A percentile compares a stretch with the other conserved stretches of the same genome.
Conservation (phyloP, 1,284 basidiomycete species). For the Rhodofomes roseus region DNA sequence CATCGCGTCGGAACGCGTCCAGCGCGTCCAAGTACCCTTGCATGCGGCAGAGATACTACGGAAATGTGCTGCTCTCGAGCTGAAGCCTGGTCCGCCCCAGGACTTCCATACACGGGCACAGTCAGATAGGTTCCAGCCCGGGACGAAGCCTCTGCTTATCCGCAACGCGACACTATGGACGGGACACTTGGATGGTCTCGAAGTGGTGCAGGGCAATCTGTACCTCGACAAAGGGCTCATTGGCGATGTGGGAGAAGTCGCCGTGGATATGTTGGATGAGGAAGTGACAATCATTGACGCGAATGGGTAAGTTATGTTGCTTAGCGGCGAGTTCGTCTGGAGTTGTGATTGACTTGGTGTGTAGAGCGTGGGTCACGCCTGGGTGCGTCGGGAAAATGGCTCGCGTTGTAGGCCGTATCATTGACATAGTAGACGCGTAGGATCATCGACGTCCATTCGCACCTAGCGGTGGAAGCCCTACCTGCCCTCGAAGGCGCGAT, state of each 20-base stretch:
- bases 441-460: conserved; percentile 21
- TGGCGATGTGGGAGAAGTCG: conserved; percentile 43
- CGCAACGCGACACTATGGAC: conserved; percentile 67
- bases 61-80: conserved; percentile 22
- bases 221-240: conserved; percentile 54
- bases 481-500: conserved; percentile 21
- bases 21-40: conserved; percentile 9
- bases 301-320: conserved; percentile 10
- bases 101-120: conserved; percentile 37
- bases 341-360: too few relatives aligned
- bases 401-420: not conserved
- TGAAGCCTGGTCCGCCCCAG: conserved; percentile 34
- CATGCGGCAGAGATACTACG: conserved; percentile 17
- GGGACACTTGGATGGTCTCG: conserved; percentile 47
- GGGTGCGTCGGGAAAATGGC: conserved; percentile 6
- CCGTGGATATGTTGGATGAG: conserved; percentile 16
- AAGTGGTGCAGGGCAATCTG: conserved; percentile 48
- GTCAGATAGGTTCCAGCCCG: conserved; percentile 50
- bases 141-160: conserved; percentile 38
- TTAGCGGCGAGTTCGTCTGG: too few relatives aligned
- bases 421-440: conserved; percentile 4
- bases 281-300: conserved; percentile 12
- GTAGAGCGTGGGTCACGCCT: conserved; percentile 18
- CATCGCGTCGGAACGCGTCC: not conserved
- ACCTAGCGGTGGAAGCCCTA: conserved; percentile 13